Evolutionary conservation across 192 early-diverging fungal species (phyloP), one percentile per base, ranked within the genome.

Genomic region (Gryganskiella cystojenkinii): DNA sequence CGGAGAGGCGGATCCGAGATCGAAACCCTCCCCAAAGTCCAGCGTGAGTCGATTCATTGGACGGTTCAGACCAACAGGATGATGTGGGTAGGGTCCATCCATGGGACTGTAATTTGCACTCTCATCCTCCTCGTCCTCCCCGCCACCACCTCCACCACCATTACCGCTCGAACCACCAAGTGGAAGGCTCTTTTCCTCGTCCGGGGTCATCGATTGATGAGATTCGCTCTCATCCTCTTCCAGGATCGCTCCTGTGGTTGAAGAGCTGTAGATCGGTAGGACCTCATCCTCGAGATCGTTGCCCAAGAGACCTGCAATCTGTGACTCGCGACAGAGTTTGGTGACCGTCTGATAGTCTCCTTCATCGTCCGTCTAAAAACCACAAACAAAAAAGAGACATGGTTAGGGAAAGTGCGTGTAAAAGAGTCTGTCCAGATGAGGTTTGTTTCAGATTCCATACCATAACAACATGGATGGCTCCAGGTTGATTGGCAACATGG

Each of bases 381-480:
- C 49, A 9, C 8, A 4, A 27, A 13, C 31, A 14, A 49, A 33
- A 40, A 17, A 8, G 3, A 56, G 9, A 24, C 2, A 44, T 44
- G 11, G 43, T 37, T 20, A 25, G 4, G 14, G 15, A 22, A n/a
- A n/a, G n/a, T n/a, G n/a, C n/a, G n/a, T n/a, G n/a, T n/a, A n/a
- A n/a, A n/a, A n/a, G n/a, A n/a, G n/a, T n/a, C n/a, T n/a, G n/a
- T n/a, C n/a, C n/a, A n/a, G n/a, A n/a, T n/a, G n/a, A n/a, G n/a
- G n/a, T n/a, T n/a, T n/a, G n/a, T n/a, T n/a, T n/a, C n/a, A n/a
- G n/a, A n/a, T 6, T 20, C 34, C 71, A 20, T 67, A 75, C 80
- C 85, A 86, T 88, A 13, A 84, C 76, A 25, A 80, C 87, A 44
- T 88, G 87, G 24, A 86, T 84, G 14, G 74, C 71, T 44, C 79